Conservation (phyloP, 2,329 filamentous ascomycete species). For the Ascochyta clinopodiicola region DNA sequence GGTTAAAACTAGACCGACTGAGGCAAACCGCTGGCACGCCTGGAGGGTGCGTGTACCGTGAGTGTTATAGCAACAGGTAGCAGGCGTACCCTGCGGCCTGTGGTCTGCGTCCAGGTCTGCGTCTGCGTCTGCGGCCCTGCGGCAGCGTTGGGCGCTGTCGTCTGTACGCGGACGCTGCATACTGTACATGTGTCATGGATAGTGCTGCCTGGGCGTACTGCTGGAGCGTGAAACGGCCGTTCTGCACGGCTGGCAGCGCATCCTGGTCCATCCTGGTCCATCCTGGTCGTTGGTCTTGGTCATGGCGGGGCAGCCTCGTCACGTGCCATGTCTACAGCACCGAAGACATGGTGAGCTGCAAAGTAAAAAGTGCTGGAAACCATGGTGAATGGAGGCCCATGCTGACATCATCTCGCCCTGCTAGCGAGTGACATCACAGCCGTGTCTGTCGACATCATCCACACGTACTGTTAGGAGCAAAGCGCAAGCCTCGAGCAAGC, state of each 20-base stretch:
- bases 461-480: neutral
- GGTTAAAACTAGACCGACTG: constrained; percentile 32
- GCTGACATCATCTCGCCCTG: too few species aligned
- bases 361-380: too few species aligned
- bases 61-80: constrained; percentile 25
- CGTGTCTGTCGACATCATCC: neutral
- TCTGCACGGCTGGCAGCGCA: constrained; percentile 24
- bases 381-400: too few species aligned
- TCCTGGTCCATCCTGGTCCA: neutral
- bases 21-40: constrained; percentile 18
- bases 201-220: constrained; percentile 17
- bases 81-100: constrained; percentile 1
- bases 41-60: constrained; percentile 17
- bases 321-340: too few species aligned
- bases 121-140: neutral
- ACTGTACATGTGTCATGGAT: constrained; percentile 1
- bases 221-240: constrained; percentile 20
- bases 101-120: too few species aligned
- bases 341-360: too few species aligned
- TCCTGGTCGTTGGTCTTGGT: neutral
- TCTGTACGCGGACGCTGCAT: constrained; percentile 16
- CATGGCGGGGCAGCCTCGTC: constrained; percentile 16
- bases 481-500: constrained; percentile 8
- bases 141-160: constrained; percentile 28
- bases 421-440: constrained; percentile 7